Percentiles rank a stretch among this genome's conserved stretches.
phyloP scores from a whole-genome alignment of 208 protist genomes.

The Spongospora subterranea region DNA sequence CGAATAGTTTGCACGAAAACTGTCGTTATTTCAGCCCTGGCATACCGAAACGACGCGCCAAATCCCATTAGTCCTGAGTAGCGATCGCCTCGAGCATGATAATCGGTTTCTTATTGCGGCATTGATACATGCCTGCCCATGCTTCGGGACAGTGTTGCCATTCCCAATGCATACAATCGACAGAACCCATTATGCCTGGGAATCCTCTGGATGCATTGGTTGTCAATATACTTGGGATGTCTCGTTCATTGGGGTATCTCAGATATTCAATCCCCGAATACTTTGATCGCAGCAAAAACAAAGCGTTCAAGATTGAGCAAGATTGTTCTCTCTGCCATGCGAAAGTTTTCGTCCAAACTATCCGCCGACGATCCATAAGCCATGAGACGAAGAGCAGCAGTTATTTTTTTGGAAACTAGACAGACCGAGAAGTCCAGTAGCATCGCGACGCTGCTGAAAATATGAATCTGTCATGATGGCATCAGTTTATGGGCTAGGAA shows the following conservation, averaged over 20 bases:
- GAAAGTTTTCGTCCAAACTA: not conserved
- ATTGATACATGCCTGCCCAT: not conserved
- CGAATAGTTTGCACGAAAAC: not conserved
- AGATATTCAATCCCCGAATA: not conserved
- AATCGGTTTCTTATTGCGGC: not conserved
- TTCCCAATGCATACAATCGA: conserved; percentile 51
- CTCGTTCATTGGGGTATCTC: not conserved
- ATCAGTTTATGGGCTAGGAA: no score
- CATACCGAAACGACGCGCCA: no score
- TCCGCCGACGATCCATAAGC: not conserved
- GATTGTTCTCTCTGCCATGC: not conserved
- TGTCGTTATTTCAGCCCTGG: no score
- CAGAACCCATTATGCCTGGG: conserved; percentile 22
- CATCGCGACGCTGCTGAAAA: no score
- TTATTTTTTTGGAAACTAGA: no score
- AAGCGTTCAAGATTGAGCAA: not conserved
- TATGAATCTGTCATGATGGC: no score
- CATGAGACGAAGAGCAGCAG: not conserved
- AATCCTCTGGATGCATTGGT: not conserved
- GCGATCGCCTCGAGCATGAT: conserved; percentile 10
- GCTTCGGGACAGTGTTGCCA: conserved; percentile 16
- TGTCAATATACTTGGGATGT: not conserved
- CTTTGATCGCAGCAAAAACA: not conserved
- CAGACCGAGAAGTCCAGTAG: no score
- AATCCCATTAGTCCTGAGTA: no score